phyloP scores from a whole-genome alignment of 1,139 yeast genomes.

The Pichia sp. region DNA sequence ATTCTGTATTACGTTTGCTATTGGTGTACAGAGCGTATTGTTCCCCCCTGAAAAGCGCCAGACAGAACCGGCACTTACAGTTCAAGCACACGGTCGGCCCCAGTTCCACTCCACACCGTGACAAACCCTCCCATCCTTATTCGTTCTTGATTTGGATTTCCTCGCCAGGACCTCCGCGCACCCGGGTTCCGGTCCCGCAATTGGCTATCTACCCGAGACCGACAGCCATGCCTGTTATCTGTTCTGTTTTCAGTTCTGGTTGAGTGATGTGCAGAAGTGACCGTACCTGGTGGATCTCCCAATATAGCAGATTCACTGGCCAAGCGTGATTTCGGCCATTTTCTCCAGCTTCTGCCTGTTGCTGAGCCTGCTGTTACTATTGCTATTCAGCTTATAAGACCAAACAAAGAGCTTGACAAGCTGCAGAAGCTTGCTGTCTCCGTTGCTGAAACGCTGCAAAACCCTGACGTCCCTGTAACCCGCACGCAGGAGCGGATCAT shows the following conservation, averaged over 20 bases:
- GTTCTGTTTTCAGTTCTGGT: background rate
- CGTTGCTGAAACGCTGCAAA: background rate
- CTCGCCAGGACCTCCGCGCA: conserved; percentile 4
- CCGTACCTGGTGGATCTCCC: too few species aligned
- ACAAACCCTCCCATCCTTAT: background rate
- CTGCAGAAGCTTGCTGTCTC: conserved; percentile 46
- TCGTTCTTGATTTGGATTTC: background rate
- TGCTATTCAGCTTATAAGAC: conserved; percentile 24
- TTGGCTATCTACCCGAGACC: background rate
- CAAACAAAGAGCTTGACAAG: conserved; percentile 58
- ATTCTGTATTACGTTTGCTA: too few species aligned
- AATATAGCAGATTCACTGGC: background rate
- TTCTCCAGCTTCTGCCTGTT: conserved; percentile 1
- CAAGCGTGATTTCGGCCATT: background rate
- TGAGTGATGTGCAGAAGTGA: too few species aligned
- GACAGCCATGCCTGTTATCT: background rate
- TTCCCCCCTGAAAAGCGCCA: background rate
- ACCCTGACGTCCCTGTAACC: background rate
- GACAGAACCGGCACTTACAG: background rate
- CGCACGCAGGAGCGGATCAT: background rate
- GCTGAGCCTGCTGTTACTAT: background rate
- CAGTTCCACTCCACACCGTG: background rate
- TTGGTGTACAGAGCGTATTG: too few species aligned
- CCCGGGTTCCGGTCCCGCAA: conserved; percentile 8
- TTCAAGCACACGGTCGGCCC: background rate